Evolutionary conservation across 768 basidiomycete genomes (phyloP).

Genomic region (Russula sp.): DNA sequence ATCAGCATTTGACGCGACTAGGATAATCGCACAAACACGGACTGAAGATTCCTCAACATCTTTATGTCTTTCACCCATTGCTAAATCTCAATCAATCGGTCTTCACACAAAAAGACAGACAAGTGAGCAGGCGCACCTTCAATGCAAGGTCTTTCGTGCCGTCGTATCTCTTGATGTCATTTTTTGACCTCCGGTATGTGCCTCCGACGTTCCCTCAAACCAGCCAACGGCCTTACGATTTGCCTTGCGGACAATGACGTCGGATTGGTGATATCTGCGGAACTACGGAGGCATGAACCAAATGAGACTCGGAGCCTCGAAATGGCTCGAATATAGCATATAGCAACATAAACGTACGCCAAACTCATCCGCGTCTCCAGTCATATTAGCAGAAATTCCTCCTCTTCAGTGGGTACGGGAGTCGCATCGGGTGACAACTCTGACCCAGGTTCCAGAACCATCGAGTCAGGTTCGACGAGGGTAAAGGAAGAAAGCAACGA

Average conservation of each 20-base stretch:
- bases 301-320: no score
- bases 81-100: slow-evolving; percentile 33
- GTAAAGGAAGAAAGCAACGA: slow-evolving; percentile 10
- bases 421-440: background rate
- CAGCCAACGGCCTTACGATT: slow-evolving; percentile 39
- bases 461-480: slow-evolving; percentile 14
- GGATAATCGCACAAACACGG: slow-evolving; percentile 26
- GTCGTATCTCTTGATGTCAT: slow-evolving; percentile 46
- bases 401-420: slow-evolving; percentile 20
- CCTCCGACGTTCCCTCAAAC: slow-evolving; percentile 48
- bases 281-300: slow-evolving; percentile 38
- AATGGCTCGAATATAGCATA: no score
- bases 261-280: slow-evolving; percentile 50
- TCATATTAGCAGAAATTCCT: slow-evolving; percentile 26
- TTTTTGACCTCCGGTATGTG: slow-evolving; percentile 41
- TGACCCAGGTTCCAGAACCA: background rate
- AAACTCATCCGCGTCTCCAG: slow-evolving; percentile 22
- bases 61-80: slow-evolving; percentile 52
- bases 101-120: no score
- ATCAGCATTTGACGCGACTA: background rate
- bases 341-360: slow-evolving; percentile 13
- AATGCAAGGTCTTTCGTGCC: slow-evolving; percentile 36
- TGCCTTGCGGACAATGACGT: slow-evolving; percentile 41
- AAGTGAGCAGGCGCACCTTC: slow-evolving; percentile 33
- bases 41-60: slow-evolving; percentile 51